Percentiles rank a stretch among this genome's conserved stretches.
phyloP scores from a whole-genome alignment of 192 early-diverging fungal genomes.

The Haplosporangium gracile region DNA sequence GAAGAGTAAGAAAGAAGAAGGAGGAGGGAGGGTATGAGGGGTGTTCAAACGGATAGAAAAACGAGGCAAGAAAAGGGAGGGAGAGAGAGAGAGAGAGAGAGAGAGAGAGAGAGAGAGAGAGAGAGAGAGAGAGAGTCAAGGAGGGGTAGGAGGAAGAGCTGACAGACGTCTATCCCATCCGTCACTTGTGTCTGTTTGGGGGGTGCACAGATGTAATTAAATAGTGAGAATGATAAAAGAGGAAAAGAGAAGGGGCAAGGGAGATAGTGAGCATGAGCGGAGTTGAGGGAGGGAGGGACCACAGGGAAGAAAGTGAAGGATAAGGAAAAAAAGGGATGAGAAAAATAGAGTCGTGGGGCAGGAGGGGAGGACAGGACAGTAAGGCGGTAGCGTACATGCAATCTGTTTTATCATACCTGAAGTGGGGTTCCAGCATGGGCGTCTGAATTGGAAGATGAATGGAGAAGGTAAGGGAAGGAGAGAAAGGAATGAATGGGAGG shows the following conservation, averaged over 20 bases:
- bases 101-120: background rate
- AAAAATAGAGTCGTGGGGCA: background rate
- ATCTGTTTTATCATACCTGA: background rate
- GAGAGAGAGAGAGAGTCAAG: background rate
- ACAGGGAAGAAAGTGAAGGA: background rate
- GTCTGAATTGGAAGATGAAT: background rate
- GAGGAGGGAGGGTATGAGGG: background rate
- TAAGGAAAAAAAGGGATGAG: background rate
- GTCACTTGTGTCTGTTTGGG: background rate
- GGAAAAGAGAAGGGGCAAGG: background rate
- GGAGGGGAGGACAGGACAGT: background rate
- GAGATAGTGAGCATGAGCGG: slow-evolving; percentile 11
- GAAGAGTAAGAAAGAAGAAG: background rate
- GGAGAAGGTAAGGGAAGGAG: background rate
- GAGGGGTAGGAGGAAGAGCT: background rate
- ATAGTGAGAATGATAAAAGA: background rate
- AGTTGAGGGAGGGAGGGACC: background rate
- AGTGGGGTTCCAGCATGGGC: background rate
- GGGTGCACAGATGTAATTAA: background rate
- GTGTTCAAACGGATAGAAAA: background rate
- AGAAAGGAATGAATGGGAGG: background rate
- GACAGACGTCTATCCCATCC: background rate
- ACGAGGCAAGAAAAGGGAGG: background rate
- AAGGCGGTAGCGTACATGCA: background rate
- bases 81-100: too few species aligned